These are phyloP conservation scores for Abrus pulchellus DNA, from an alignment of 306 rosid species.

Conservation along the genomic window DNA sequence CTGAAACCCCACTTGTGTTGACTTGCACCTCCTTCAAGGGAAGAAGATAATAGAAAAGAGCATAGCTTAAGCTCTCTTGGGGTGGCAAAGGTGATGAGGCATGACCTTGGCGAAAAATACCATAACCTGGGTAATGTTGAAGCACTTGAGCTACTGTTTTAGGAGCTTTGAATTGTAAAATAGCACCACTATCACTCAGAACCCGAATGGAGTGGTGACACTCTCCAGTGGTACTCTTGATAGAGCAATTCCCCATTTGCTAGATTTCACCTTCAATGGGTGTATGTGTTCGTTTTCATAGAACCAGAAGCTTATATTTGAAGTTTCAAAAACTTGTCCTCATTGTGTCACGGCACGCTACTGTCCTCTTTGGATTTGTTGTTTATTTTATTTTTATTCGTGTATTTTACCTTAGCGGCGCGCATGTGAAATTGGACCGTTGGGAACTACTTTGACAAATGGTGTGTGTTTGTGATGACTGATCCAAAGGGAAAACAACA, in stretches of 20 bases:
- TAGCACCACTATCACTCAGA: conserved; percentile 63
- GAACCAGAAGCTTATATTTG: conserved; percentile 3
- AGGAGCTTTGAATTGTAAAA: conserved; percentile 70
- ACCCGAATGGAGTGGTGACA: conserved; percentile 65
- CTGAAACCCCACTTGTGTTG: background rate
- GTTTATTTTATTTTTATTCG: conserved; percentile 19
- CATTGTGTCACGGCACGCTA: conserved; percentile 47
- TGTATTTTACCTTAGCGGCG: conserved; percentile 48
- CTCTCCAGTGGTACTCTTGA: conserved; percentile 59
- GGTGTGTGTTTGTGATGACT: conserved; percentile 7
- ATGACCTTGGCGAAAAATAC: conserved; percentile 65
- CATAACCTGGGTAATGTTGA: conserved; percentile 56
- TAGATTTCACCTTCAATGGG: background rate
- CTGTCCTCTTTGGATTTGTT: conserved; percentile 25
- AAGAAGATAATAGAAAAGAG: conserved; percentile 71
- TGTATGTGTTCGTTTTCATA: background rate
- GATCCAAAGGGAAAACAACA: conserved; percentile 62
- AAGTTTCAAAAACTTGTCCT: conserved; percentile 45
- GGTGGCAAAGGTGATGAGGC: conserved; percentile 55
- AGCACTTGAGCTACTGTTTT: conserved; percentile 68
- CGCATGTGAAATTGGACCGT: conserved; percentile 81
- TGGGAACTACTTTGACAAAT: conserved; percentile 52
- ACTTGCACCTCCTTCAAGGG: conserved; percentile 50
- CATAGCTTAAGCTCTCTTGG: conserved; percentile 57
- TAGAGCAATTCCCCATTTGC: conserved; percentile 81